Evolutionary conservation across 306 rosid species (phyloP), one percentile per base, ranked within the genome.

Genomic region (Fagus sylvatica): DNA sequence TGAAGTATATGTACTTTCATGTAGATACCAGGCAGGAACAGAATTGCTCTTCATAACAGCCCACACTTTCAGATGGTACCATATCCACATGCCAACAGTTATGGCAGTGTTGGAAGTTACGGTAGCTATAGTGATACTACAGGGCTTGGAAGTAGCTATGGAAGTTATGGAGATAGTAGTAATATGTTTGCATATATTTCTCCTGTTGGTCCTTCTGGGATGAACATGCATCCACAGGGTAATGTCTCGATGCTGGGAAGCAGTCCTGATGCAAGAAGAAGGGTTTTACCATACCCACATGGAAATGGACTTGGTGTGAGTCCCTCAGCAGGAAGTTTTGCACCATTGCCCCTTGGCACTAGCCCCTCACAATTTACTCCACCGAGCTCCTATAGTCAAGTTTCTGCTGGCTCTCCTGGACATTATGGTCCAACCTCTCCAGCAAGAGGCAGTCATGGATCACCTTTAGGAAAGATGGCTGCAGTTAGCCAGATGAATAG

Each of bases 301-400:
- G 96, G 93, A 62, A 93, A 85, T 85, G 97, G 94, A 51, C 87
- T 90, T 77, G 99, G 99, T 80, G 71, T 85, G 62, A 93, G 98
- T 75, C 99, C 98, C 42, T 91, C 99, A 7, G 88, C 98, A 41
- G 98, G 93, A 84, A 92, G 82, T 84, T 96, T 96, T 67, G 90
- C 98, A 33, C 93, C 98, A n/a, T 83, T 96, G 68, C 99, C 98
- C 70, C 93, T 96, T 41, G 99, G 99, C 80, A 91, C 94, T 67
- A 96, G 99, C 84, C 99, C 99, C 9, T 96, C 99, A 42, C 99
- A 96, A 69, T 93, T 87, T 79, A 96, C 99, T 76, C 99, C 99
- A 43, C 99, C 99, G 32, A 87, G 84, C 85, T 86, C 93, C 68
- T 93, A 87, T 41, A 57, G 89, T 85, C 99, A 95, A 88, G 88